Evolutionary conservation across 257 asterid genomes (phyloP).

Genomic region (Forsythia suspensa): DNA sequence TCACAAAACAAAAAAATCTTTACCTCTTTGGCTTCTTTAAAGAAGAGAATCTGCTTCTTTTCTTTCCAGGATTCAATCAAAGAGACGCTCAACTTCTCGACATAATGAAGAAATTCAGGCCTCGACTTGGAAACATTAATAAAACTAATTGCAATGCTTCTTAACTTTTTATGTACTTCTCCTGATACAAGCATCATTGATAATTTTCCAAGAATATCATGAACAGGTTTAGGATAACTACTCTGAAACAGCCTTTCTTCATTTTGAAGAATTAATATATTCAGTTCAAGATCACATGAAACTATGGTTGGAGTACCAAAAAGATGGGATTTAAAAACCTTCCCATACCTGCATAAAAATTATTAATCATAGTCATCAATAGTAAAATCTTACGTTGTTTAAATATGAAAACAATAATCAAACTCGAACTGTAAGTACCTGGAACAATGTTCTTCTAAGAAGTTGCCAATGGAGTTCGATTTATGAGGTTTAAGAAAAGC

Average conservation of each 20-base stretch:
- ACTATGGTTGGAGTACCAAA: constrained; percentile 73
- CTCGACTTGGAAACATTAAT: constrained; percentile 48
- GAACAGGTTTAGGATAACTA: constrained; percentile 64
- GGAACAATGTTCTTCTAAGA: constrained; percentile 54
- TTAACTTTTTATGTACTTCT: constrained; percentile 52
- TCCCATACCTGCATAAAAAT: constrained; percentile 52
- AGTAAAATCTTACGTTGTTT: too few relatives aligned
- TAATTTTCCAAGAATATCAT: constrained; percentile 52
- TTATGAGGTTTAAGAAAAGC: constrained; percentile 59
- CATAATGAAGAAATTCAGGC: constrained; percentile 31
- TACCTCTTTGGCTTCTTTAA: constrained; percentile 68
- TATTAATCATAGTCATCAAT: too few relatives aligned
- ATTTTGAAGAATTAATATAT: constrained; percentile 58
- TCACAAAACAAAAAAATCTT: neutral
- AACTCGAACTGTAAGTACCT: constrained; percentile 23
- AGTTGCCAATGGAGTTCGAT: constrained; percentile 54
- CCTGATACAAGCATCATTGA: constrained; percentile 66
- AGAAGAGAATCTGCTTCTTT: constrained; percentile 34
- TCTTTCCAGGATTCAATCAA: constrained; percentile 44
- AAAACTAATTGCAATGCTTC: constrained; percentile 46
- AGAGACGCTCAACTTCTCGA: constrained; percentile 33
- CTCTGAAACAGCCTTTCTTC: constrained; percentile 58
- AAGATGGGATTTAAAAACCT: constrained; percentile 59
- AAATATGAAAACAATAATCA: too few relatives aligned
- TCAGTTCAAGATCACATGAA: constrained; percentile 68